phyloP scores from a whole-genome alignment of 2,329 filamentous ascomycete genomes.

The Colletotrichum endophyticum region DNA sequence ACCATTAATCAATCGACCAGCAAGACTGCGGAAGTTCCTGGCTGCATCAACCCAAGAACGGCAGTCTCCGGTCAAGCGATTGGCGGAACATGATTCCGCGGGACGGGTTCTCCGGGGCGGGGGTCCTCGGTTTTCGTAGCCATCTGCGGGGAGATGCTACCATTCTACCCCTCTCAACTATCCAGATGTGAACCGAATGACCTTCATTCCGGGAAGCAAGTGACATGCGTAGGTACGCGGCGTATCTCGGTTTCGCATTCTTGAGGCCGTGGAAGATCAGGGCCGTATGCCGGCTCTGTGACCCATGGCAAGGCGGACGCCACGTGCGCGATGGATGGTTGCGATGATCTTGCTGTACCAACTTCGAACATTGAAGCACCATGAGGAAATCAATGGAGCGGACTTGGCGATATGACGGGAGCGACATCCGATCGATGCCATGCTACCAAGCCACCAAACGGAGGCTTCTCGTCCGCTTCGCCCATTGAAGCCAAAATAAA shows the following conservation, averaged over 20 bases:
- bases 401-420: background rate
- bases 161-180: background rate
- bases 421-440: background rate
- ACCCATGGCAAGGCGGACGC: background rate
- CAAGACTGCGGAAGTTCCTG: background rate
- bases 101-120: background rate
- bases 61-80: background rate
- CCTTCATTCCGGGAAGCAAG: background rate
- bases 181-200: background rate
- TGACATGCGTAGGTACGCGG: background rate
- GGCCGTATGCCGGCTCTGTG: background rate
- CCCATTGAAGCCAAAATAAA: background rate
- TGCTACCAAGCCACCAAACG: background rate
- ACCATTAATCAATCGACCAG: background rate
- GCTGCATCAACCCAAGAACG: background rate
- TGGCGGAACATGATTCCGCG: slow-evolving; percentile 5
- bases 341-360: background rate
- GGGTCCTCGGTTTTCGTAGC: background rate
- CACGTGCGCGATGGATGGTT: background rate
- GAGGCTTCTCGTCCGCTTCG: slow-evolving; percentile 1
- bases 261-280: background rate
- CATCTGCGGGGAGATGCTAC: background rate
- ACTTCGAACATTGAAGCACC: background rate
- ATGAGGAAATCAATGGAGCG: background rate
- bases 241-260: background rate